Conservation (phyloP, 2,329 filamentous ascomycete genomes). For the Exophiala viscosa region DNA sequence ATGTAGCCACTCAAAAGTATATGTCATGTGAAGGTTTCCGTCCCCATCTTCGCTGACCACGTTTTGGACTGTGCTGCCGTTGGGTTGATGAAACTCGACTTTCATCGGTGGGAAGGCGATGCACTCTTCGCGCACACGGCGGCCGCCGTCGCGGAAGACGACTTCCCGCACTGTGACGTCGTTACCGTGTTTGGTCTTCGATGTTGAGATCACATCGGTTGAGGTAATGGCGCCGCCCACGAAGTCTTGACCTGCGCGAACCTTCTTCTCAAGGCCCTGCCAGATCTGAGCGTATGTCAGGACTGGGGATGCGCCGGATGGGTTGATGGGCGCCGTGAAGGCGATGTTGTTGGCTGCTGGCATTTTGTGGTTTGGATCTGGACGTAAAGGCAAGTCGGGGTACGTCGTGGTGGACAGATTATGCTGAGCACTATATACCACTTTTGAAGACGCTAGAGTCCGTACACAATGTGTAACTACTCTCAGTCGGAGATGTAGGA, state of each 20-base stretch:
- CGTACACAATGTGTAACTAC: no score
- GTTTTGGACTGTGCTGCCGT: slow-evolving; percentile 31
- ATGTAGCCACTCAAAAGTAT: slow-evolving; percentile 41
- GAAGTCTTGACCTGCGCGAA: slow-evolving; percentile 30
- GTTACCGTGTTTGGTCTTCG: slow-evolving; percentile 18
- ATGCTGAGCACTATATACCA: no score
- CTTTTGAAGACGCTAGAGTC: no score
- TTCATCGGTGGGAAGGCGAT: slow-evolving; percentile 28
- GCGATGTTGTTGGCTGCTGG: slow-evolving; percentile 34
- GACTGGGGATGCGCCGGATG: slow-evolving; percentile 29
- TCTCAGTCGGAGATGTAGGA: no score
- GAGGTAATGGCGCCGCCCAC: slow-evolving; percentile 29
- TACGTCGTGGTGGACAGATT: no score
- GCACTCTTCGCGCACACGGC: slow-evolving; percentile 27
- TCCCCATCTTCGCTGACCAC: slow-evolving; percentile 33
- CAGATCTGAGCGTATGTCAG: slow-evolving; percentile 38
- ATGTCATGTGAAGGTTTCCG: slow-evolving; percentile 40
- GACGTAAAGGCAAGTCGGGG: no score
- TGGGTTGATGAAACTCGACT: slow-evolving; percentile 30
- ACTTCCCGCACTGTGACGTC: slow-evolving; percentile 29
- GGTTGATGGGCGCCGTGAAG: slow-evolving; percentile 39
- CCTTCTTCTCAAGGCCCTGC: slow-evolving; percentile 33
- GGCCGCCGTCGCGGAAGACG: slow-evolving; percentile 27
- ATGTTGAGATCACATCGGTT: slow-evolving; percentile 24
- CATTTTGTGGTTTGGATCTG: background rate